These are phyloP conservation scores for Thoreauomyces humboldtii DNA, from an alignment of 192 early-diverging fungal genomes.

Conservation along the genomic window DNA sequence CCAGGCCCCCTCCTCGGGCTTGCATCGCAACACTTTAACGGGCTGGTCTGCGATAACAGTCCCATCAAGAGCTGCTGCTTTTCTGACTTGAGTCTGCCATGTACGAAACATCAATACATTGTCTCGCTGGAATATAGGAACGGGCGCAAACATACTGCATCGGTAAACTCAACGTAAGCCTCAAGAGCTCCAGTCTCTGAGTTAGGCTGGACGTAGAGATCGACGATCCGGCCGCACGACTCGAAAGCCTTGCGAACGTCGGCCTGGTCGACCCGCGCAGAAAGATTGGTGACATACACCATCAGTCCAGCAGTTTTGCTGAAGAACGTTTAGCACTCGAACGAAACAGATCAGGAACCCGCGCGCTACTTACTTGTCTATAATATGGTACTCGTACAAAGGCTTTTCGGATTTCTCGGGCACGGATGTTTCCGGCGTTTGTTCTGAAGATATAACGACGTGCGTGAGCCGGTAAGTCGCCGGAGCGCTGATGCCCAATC, in stretches of 20 bases:
- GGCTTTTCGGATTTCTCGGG: too few species aligned
- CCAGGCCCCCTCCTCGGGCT: slow-evolving; percentile 19
- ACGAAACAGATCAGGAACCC: neutral
- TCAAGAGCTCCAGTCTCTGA: slow-evolving; percentile 36
- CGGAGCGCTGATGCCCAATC: too few species aligned
- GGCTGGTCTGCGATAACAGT: slow-evolving; percentile 17
- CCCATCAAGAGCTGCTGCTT: slow-evolving; percentile 12
- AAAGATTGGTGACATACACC: slow-evolving; percentile 30
- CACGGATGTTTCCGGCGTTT: too few species aligned
- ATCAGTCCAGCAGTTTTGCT: slow-evolving; percentile 28
- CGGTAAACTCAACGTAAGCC: slow-evolving; percentile 46
- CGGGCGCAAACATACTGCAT: slow-evolving; percentile 18
- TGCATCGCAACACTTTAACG: slow-evolving; percentile 37
- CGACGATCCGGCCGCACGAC: slow-evolving; percentile 38
- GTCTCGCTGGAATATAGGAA: neutral
- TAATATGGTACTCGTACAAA: slow-evolving; percentile 18
- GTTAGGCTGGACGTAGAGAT: slow-evolving; percentile 41
- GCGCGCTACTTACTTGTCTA: slow-evolving; percentile 16
- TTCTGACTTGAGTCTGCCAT: slow-evolving; percentile 29
- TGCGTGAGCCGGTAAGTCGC: too few species aligned
- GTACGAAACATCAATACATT: neutral
- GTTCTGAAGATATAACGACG: too few species aligned
- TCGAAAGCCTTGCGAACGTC: neutral
- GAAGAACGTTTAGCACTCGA: neutral
- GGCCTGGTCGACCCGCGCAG: neutral